Evolutionary conservation across 306 rosid species (phyloP).

Genomic region (Cyclanthera cordifolia): DNA sequence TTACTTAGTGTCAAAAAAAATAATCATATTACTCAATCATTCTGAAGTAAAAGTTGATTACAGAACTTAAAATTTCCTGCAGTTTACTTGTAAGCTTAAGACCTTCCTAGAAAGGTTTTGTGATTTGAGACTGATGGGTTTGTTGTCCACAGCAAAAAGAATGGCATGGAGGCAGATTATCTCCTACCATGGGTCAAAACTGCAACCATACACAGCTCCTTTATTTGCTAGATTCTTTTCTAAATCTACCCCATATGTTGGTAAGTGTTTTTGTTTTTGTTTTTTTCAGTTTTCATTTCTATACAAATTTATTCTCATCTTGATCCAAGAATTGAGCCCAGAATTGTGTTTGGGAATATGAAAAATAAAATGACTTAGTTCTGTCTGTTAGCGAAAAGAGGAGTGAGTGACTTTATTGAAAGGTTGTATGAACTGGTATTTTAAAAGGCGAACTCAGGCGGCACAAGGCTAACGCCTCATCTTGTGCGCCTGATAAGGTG

Average conservation of each 20-base stretch:
- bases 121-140: conserved; percentile 8
- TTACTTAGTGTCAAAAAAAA: no score
- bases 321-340: background rate
- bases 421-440: no score
- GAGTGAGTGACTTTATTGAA: no score
- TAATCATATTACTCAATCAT: no score
- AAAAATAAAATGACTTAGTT: background rate
- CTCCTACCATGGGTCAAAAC: conserved; percentile 1
- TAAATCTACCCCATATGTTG: background rate
- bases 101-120: background rate
- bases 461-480: no score
- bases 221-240: conserved; percentile 13
- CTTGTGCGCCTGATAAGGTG: no score
- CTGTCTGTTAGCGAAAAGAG: background rate
- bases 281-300: background rate
- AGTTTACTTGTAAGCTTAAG: background rate
- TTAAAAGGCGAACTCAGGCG: no score
- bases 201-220: conserved; percentile 7
- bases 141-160: background rate
- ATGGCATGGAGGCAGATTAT: conserved; percentile 33
- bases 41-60: background rate
- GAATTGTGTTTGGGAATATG: background rate
- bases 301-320: background rate
- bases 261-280: background rate
- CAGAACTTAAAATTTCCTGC: background rate